Conservation (phyloP, 805 yeast genomes). For the Suhomyces emberorum region DNA sequence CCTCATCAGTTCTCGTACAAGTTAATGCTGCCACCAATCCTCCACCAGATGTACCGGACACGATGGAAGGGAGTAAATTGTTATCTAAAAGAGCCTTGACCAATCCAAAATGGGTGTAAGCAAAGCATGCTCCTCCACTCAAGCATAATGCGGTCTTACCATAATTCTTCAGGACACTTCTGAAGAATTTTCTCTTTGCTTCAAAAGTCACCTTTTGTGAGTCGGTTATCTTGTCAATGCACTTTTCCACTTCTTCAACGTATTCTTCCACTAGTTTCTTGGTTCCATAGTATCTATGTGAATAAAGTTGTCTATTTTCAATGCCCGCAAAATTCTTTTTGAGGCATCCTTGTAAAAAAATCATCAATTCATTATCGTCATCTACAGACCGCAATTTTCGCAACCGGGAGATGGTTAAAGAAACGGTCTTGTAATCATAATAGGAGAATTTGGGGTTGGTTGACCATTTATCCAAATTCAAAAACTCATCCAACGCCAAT, state of each 20-base stretch:
- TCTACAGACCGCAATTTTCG: conserved; percentile 26
- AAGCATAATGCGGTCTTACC: conserved; percentile 72
- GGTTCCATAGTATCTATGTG: conserved; percentile 75
- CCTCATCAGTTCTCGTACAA: conserved; percentile 67
- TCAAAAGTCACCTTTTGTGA: conserved; percentile 34
- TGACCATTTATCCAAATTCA: conserved; percentile 65
- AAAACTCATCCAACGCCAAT: conserved; percentile 48
- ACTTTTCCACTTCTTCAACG: conserved; percentile 47
- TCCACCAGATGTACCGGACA: conserved; percentile 82
- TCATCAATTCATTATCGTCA: conserved; percentile 46
- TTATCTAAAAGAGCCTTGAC: conserved; percentile 67
- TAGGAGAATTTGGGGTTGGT: conserved; percentile 57
- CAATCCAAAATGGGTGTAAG: conserved; percentile 75
- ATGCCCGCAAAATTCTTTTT: conserved; percentile 77
- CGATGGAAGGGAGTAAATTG: conserved; percentile 61
- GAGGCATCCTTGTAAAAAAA: conserved; percentile 61
- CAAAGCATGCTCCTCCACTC: conserved; percentile 78
- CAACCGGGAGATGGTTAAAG: conserved; percentile 45
- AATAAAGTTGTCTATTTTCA: conserved; percentile 66
- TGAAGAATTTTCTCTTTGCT: conserved; percentile 52
- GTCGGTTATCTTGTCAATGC: conserved; percentile 43
- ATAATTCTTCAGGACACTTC: conserved; percentile 56
- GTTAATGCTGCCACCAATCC: conserved; percentile 73
- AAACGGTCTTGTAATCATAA: conserved; percentile 63
- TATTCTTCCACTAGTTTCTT: conserved; percentile 56